A percentile compares a stretch with the other conserved stretches of the same genome.
Conservation (phyloP, 352 stramenopile genomes). For the Phytophthora pisi region DNA sequence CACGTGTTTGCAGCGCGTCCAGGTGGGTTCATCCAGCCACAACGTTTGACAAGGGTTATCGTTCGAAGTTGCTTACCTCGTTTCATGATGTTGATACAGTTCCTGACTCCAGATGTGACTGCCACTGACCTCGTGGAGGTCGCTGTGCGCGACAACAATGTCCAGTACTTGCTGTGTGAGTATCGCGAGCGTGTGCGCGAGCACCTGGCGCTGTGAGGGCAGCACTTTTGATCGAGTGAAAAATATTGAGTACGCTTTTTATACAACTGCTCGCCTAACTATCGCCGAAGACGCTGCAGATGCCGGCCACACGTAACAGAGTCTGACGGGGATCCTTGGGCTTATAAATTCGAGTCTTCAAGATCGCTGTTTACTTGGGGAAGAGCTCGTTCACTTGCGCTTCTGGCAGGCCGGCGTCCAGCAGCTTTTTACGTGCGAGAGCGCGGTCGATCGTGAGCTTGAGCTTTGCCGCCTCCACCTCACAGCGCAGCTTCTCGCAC, state of each 20-base stretch:
- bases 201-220: constrained; percentile 13
- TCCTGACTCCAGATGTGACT: constrained; percentile 20
- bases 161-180: constrained; percentile 62
- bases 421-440: constrained; percentile 57
- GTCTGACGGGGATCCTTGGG: not conserved
- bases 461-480: constrained; percentile 59
- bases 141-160: constrained; percentile 63
- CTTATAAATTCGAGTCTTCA: not conserved
- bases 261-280: constrained; percentile 14
- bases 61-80: not conserved
- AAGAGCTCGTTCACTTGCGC: constrained; percentile 46
- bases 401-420: constrained; percentile 51
- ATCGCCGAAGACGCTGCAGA: not conserved
- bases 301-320: not conserved
- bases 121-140: constrained; percentile 56
- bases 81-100: not conserved
- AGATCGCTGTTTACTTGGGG: constrained; percentile 12
- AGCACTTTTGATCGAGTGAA: constrained; percentile 1
- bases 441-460: constrained; percentile 58
- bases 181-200: constrained; percentile 59
- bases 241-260: constrained; percentile 23
- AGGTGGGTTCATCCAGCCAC: constrained; percentile 39
- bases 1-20: constrained; percentile 58
- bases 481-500: constrained; percentile 66
- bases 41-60: not conserved